Conservation (phyloP, 768 basidiomycete genomes). For the Suillus discolor region DNA sequence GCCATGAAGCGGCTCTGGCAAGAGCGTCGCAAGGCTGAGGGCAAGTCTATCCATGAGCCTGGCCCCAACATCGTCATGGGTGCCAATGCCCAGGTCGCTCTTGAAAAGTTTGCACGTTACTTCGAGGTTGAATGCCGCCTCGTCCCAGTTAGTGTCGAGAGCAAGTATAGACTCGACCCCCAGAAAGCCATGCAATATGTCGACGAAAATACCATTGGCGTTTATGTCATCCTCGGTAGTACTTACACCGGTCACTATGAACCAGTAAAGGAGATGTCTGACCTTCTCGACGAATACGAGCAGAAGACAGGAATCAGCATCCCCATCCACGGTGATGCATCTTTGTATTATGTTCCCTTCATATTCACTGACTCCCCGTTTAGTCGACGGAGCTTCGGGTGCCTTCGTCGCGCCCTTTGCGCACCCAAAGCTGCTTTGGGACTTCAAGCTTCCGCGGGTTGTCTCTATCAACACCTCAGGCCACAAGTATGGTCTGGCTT, state of each 20-base stretch:
- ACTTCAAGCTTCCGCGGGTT: conserved; percentile 61
- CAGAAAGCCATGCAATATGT: conserved; percentile 64
- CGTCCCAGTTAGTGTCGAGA: conserved; percentile 66
- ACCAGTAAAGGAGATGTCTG: conserved; percentile 83
- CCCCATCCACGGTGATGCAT: conserved; percentile 40
- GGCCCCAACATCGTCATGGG: conserved; percentile 69
- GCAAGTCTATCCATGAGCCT: conserved; percentile 67
- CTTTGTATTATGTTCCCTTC: conserved; percentile 30
- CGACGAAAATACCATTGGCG: conserved; percentile 73
- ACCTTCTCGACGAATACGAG: conserved; percentile 65
- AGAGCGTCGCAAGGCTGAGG: conserved; percentile 61
- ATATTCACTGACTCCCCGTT: conserved; percentile 10
- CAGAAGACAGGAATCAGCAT: conserved; percentile 42
- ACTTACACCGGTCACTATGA: conserved; percentile 67
- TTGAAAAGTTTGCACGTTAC: conserved; percentile 72
- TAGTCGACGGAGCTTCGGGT: conserved; percentile 62
- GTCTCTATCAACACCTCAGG: conserved; percentile 62
- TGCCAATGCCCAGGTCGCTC: conserved; percentile 69
- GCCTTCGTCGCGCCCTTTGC: conserved; percentile 68
- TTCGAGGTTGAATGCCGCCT: conserved; percentile 67
- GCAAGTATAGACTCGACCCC: conserved; percentile 77
- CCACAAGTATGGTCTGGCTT: conserved; percentile 62
- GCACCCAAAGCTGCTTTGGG: conserved; percentile 55
- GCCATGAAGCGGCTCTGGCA: conserved; percentile 77
- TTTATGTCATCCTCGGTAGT: conserved; percentile 64